Conservation (phyloP, 306 rosid species). For the Trifolium subterraneum region DNA sequence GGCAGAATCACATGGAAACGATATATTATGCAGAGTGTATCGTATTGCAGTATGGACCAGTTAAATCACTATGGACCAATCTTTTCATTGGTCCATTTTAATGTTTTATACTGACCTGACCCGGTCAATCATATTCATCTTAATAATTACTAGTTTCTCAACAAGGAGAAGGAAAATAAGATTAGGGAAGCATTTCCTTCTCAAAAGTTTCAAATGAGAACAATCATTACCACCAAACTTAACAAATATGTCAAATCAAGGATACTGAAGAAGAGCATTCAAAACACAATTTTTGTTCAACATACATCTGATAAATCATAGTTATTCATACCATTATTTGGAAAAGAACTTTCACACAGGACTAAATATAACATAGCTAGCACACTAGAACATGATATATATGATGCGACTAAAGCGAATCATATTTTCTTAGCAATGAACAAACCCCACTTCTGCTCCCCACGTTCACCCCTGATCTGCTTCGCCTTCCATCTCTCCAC, state of each 20-base stretch:
- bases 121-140: too few species aligned
- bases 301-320: background rate
- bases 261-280: background rate
- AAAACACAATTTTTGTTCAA: slow-evolving; percentile 5
- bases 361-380: slow-evolving; percentile 1
- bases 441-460: slow-evolving; percentile 76
- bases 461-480: slow-evolving; percentile 53
- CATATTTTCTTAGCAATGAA: slow-evolving; percentile 77
- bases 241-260: slow-evolving; percentile 3
- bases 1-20: too few species aligned
- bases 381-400: slow-evolving; percentile 5
- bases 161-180: background rate
- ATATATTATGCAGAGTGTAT: too few species aligned
- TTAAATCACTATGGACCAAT: too few species aligned
- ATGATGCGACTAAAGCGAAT: slow-evolving; percentile 24
- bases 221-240: background rate
- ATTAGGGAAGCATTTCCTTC: background rate
- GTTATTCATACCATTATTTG: slow-evolving; percentile 34
- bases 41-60: too few species aligned
- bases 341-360: slow-evolving; percentile 6
- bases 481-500: slow-evolving; percentile 68
- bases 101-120: too few species aligned
- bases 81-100: too few species aligned
- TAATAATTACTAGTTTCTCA: background rate
- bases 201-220: background rate